Conservation (phyloP, 352 stramenopile species). For the Pythium oligandrum region DNA sequence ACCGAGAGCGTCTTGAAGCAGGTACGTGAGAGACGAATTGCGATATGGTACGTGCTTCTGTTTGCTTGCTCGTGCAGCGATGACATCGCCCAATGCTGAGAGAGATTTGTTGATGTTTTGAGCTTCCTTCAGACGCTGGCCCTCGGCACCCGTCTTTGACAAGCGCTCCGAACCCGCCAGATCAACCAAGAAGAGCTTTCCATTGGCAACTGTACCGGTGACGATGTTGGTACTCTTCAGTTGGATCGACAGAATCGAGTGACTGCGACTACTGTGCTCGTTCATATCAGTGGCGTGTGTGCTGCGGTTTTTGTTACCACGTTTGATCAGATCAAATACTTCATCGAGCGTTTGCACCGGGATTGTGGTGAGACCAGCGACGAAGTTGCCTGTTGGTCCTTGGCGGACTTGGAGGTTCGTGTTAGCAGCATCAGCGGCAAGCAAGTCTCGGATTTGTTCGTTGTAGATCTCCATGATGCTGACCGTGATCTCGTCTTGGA, state of each 20-base stretch:
- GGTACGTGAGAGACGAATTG: constrained; percentile 93
- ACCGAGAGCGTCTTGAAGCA: constrained; percentile 90
- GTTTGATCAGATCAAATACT: constrained; percentile 82
- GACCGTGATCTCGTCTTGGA: constrained; percentile 82
- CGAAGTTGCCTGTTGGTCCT: constrained; percentile 80
- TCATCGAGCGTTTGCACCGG: constrained; percentile 74
- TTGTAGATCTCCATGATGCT: constrained; percentile 97
- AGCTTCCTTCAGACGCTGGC: constrained; percentile 86
- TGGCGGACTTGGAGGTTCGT: constrained; percentile 83
- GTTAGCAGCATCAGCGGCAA: constrained; percentile 76
- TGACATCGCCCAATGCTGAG: constrained; percentile 96
- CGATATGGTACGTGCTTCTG: constrained; percentile 92
- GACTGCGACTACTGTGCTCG: constrained; percentile 84
- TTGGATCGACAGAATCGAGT: constrained; percentile 85
- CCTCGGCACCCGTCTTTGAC: constrained; percentile 86
- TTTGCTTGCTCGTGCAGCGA: constrained; percentile 84
- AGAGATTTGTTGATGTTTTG: constrained; percentile 95
- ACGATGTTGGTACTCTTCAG: constrained; percentile 82
- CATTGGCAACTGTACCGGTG: constrained; percentile 60
- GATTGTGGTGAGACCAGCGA: constrained; percentile 70
- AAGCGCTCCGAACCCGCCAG: constrained; percentile 86
- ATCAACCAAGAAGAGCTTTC: constrained; percentile 88
- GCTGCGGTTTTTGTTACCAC: constrained; percentile 83
- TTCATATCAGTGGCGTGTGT: constrained; percentile 88
- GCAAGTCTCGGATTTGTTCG: constrained; percentile 92